Percentiles rank a stretch among this genome's conserved stretches.
Evolutionary conservation across 164 flowering plant species (phyloP).

Genomic region (Vitis amurensis): DNA sequence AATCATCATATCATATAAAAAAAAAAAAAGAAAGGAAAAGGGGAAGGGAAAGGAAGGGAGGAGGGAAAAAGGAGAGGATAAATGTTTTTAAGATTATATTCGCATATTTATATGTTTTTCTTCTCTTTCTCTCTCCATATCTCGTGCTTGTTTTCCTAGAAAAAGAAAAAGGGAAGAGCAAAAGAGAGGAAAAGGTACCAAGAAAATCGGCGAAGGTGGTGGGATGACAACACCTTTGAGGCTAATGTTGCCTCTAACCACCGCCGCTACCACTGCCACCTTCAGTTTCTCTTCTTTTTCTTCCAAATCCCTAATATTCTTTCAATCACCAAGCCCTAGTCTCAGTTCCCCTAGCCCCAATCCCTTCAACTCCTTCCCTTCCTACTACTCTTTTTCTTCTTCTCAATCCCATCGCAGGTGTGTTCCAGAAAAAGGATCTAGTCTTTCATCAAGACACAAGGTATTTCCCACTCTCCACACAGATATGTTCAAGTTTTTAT

Average conservation of each 20-base stretch:
- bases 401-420: too few species aligned
- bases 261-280: neutral
- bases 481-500: too few species aligned
- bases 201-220: neutral
- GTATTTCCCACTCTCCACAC: too few species aligned
- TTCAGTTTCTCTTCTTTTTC: conserved; percentile 5
- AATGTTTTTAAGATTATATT: neutral
- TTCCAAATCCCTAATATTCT: conserved; percentile 6
- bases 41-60: too few species aligned
- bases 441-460: too few species aligned
- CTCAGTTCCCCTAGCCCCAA: conserved; percentile 2
- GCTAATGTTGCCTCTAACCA: conserved; percentile 20
- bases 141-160: too few species aligned
- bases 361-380: neutral
- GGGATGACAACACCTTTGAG: conserved; percentile 18
- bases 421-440: too few species aligned
- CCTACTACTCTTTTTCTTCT: neutral
- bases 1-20: too few species aligned
- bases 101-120: neutral
- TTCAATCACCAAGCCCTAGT: conserved; percentile 7
- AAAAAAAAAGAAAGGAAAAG: neutral
- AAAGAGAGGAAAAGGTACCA: neutral
- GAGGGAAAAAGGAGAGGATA: neutral
- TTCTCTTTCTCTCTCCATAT: too few species aligned
- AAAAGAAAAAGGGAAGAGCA: neutral